Evolutionary conservation across 2,329 filamentous ascomycete genomes (phyloP).

Genomic region (Beauveria bassiana): DNA sequence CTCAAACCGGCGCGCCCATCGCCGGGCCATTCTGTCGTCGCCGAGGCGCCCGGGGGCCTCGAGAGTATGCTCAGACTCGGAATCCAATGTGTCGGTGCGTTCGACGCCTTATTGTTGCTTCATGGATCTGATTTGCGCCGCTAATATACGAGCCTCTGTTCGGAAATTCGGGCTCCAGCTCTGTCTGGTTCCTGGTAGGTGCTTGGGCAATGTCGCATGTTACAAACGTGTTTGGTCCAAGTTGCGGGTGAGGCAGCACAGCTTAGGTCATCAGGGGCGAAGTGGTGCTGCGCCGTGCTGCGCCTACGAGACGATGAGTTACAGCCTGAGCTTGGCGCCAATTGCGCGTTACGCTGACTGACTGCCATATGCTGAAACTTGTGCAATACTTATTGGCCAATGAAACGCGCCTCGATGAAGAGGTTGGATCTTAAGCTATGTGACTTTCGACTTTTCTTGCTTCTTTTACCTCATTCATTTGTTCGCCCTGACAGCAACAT

Average conservation of each 20-base stretch:
- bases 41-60: slow-evolving; percentile 14
- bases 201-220: background rate
- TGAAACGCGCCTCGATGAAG: too few species aligned
- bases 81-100: slow-evolving; percentile 16
- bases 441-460: too few species aligned
- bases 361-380: too few species aligned
- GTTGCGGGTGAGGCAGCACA: background rate
- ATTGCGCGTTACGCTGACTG: too few species aligned
- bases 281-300: background rate
- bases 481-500: too few species aligned
- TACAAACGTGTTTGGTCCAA: background rate
- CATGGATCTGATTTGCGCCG: background rate
- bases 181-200: background rate
- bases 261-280: slow-evolving; percentile 10
- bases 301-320: too few species aligned
- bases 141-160: background rate
- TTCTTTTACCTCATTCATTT: too few species aligned
- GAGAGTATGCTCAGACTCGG: slow-evolving; percentile 7
- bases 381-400: too few species aligned
- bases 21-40: slow-evolving; percentile 40
- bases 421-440: too few species aligned
- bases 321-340: too few species aligned
- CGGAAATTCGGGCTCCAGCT: background rate
- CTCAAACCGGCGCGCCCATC: slow-evolving; percentile 65
- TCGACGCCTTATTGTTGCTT: background rate